phyloP scores from a whole-genome alignment of 192 early-diverging fungal species.

The Entomortierella parvispora region DNA sequence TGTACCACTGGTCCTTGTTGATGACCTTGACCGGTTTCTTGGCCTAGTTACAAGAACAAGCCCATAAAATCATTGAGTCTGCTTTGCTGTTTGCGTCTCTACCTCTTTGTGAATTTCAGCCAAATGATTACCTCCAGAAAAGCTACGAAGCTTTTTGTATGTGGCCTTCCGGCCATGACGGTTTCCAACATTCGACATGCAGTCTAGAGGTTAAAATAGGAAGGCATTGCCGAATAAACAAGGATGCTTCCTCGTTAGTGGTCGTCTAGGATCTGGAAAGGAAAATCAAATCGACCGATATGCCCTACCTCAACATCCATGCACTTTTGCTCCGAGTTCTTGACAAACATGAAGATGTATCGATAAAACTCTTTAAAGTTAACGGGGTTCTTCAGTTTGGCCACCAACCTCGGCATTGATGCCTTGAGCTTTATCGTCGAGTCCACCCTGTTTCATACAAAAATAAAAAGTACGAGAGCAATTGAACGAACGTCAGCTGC shows the following conservation, averaged over 20 bases:
- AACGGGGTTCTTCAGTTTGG: slow-evolving; percentile 39
- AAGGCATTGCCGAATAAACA: no score
- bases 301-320: slow-evolving; percentile 65
- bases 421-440: slow-evolving; percentile 49
- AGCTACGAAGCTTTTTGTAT: slow-evolving; percentile 58
- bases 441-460: slow-evolving; percentile 37
- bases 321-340: slow-evolving; percentile 68
- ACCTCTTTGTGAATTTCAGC: not conserved
- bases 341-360: slow-evolving; percentile 71
- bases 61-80: not conserved
- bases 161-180: slow-evolving; percentile 55
- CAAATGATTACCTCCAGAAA: slow-evolving; percentile 56
- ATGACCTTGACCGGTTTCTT: slow-evolving; percentile 67
- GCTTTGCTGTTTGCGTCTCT: no score
- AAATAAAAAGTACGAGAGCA: not conserved
- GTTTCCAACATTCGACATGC: slow-evolving; percentile 65
- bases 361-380: slow-evolving; percentile 70
- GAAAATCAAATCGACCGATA: no score
- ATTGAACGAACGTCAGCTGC: not conserved
- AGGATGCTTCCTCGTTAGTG: no score
- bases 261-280: no score
- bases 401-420: slow-evolving; percentile 46
- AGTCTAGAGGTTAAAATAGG: no score
- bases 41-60: slow-evolving; percentile 15
- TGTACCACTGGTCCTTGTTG: slow-evolving; percentile 75